A percentile compares a stretch with the other conserved stretches of the same genome.
Conservation (phyloP, 805 yeast species). For the Schizosaccharomyces cryophilus region DNA sequence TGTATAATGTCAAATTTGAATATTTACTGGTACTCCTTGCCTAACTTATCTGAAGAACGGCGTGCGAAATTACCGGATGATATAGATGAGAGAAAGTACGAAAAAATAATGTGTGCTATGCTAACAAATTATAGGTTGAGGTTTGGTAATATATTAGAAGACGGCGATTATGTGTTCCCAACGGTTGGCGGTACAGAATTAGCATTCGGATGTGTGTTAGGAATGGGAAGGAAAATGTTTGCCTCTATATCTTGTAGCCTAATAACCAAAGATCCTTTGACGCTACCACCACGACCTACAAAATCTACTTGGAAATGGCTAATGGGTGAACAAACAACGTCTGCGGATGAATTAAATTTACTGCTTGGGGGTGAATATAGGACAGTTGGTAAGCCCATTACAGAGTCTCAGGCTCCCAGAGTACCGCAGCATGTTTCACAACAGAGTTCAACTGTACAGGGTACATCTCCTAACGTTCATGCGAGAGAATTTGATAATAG, state of each 20-base stretch:
- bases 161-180: background rate
- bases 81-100: background rate
- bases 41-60: background rate
- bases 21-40: background rate
- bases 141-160: background rate
- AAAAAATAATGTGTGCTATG: background rate
- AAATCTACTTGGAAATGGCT: conserved; percentile 69
- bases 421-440: too few relatives aligned
- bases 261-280: conserved; percentile 13
- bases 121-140: background rate
- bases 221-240: conserved; percentile 24
- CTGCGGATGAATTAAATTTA: conserved; percentile 22
- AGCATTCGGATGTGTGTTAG: conserved; percentile 34
- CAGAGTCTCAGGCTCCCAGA: background rate
- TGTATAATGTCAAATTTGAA: background rate
- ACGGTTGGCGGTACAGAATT: background rate
- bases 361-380: conserved; percentile 25
- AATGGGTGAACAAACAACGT: conserved; percentile 42
- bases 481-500: background rate
- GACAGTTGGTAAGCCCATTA: conserved; percentile 8
- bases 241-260: background rate
- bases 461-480: too few relatives aligned
- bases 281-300: conserved; percentile 56
- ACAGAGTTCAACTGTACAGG: too few relatives aligned
- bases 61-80: background rate